phyloP scores from a whole-genome alignment of 169 alveolate species.

The Plasmodium gonderi region DNA sequence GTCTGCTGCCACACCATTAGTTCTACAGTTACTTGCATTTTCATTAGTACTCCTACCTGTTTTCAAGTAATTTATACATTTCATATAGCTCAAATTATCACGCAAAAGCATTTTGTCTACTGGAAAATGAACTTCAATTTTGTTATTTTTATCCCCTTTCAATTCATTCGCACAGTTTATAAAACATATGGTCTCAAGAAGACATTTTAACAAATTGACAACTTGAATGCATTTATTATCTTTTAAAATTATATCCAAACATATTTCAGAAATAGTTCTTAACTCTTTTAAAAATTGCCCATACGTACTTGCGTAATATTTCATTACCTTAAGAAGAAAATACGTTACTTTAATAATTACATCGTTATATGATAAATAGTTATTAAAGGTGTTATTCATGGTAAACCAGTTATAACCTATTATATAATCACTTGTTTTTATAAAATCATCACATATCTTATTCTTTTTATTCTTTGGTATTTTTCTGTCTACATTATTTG shows the following conservation, averaged over 20 bases:
- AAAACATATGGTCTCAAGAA: constrained; percentile 44
- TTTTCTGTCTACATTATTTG: not conserved
- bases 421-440: constrained; percentile 3
- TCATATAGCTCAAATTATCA: not conserved
- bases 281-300: constrained; percentile 21
- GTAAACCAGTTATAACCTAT: constrained; percentile 34
- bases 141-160: not conserved
- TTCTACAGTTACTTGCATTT: not conserved
- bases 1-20: not conserved
- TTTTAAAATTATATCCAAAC: constrained; percentile 52
- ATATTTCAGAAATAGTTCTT: constrained; percentile 28
- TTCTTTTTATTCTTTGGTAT: constrained; percentile 1
- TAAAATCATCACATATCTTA: not conserved
- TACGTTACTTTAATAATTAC: constrained; percentile 29
- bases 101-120: not conserved
- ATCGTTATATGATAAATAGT: constrained; percentile 32
- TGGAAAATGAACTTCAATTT: not conserved
- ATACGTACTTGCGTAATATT: constrained; percentile 9
- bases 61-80: not conserved
- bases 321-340: constrained; percentile 37
- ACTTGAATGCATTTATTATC: constrained; percentile 43
- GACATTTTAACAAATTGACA: constrained; percentile 12
- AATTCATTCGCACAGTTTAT: constrained; percentile 5
- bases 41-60: too few species aligned
- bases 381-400: constrained; percentile 45